Evolutionary conservation across 2,329 filamentous ascomycete species (phyloP), one percentile per base, ranked within the genome.

Genomic region (Colletotrichum karsti): DNA sequence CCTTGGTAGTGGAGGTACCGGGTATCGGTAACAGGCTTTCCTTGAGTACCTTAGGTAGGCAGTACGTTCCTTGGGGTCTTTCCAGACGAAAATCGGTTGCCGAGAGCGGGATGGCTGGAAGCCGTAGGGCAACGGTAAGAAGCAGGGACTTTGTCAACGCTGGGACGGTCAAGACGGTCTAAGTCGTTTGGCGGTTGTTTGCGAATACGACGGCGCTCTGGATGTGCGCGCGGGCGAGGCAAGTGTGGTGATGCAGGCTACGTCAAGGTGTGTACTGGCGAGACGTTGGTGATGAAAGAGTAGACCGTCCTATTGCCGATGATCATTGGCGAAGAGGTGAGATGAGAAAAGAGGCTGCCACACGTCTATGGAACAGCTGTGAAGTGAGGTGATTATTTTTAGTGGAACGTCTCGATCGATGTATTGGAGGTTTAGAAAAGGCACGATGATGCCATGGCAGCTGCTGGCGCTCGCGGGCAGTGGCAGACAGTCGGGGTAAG

Each of bases 351-450:
- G 51, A 55, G 41, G 42, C 51, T 57, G n/a, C 35, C 35, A 63
- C 59, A 57, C 20, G 46, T n/a, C n/a, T n/a, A n/a, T n/a, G n/a
- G n/a, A n/a, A n/a, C n/a, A 22, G 30, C 9, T 33, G 9, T 22
- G 20, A 53, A 4, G 15, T 44, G 53, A 67, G 44, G 44, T 30
- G 53, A 58, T 39, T 44, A 44, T 35, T 46, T 53, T 37, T 12
- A 22, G 39, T 54, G 37, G 61, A 37, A 37, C 63, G 64, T 59
- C 53, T 67, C 65, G 53, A 67, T 67, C 65, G 53, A 67, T 67
- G 46, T 42, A 42, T 35, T 35, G 10, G 15, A 35, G 10, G 15
- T 35, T n/a, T n/a, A n/a, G 10, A 10, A 41, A 9, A 22, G 46
- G 42, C 46, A 51, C 48, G 63, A 58, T 64, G 61, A 51, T 59